phyloP scores from a whole-genome alignment of 2,329 filamentous ascomycete species.

The Elsinoe ampelina region DNA sequence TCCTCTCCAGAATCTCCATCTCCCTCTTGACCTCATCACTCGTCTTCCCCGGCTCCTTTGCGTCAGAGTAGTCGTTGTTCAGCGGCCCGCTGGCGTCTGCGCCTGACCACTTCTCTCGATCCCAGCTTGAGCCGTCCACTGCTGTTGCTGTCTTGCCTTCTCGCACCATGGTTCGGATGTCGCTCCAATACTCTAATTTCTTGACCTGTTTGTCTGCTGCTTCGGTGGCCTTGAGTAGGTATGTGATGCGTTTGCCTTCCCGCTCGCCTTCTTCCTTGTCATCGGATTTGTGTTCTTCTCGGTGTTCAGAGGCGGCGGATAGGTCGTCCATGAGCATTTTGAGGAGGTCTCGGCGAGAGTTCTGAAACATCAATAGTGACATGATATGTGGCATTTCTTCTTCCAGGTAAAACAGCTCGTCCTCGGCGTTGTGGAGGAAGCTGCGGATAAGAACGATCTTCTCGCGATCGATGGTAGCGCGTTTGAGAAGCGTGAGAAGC shows the following conservation, averaged over 20 bases:
- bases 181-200: constrained; percentile 78
- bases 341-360: constrained; percentile 69
- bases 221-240: constrained; percentile 63
- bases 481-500: constrained; percentile 59
- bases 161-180: constrained; percentile 42
- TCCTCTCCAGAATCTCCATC: constrained; percentile 18
- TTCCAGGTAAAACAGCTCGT: constrained; percentile 66
- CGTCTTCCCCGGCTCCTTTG: constrained; percentile 20
- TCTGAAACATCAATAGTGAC: constrained; percentile 80
- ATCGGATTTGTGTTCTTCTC: constrained; percentile 36
- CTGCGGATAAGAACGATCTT: constrained; percentile 75
- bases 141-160: constrained; percentile 29
- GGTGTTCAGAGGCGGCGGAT: constrained; percentile 44
- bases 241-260: constrained; percentile 48
- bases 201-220: constrained; percentile 74
- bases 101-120: constrained; percentile 28
- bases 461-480: constrained; percentile 75
- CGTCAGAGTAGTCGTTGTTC: constrained; percentile 14
- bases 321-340: constrained; percentile 55
- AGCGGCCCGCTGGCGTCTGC: constrained; percentile 29
- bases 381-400: constrained; percentile 75
- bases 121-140: constrained; percentile 28
- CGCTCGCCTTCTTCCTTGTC: constrained; percentile 36
- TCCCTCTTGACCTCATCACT: constrained; percentile 32
- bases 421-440: constrained; percentile 67